phyloP scores from a whole-genome alignment of 1,284 basidiomycete species.

The Coniferiporia sulphurascens region DNA sequence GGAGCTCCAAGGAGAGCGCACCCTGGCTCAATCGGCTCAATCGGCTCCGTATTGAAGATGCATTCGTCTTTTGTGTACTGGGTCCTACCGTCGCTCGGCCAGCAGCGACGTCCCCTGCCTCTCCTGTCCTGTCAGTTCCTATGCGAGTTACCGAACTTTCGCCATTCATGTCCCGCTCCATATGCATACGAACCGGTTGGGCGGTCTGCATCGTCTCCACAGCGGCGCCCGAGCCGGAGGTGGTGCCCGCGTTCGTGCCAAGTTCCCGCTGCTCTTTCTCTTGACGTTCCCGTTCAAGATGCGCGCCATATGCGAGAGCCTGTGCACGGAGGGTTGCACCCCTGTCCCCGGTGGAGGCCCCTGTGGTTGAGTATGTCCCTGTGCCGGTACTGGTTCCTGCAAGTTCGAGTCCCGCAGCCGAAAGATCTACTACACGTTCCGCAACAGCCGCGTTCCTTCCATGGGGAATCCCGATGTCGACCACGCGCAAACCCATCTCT shows the following conservation, averaged over 20 bases:
- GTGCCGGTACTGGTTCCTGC: background rate
- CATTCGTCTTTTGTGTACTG: background rate
- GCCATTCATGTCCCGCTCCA: slow-evolving; percentile 13
- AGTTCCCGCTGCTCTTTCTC: background rate
- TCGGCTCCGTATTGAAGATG: background rate
- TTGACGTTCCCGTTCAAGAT: background rate
- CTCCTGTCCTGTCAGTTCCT: background rate
- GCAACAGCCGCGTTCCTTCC: background rate
- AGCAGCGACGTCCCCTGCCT: background rate
- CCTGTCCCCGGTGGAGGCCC: background rate
- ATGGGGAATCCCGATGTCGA: background rate
- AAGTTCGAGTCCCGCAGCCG: background rate
- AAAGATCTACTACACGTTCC: background rate
- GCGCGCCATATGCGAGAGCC: slow-evolving; percentile 6
- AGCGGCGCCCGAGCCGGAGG: background rate
- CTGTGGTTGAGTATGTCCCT: slow-evolving; percentile 1
- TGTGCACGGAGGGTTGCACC: slow-evolving; percentile 6
- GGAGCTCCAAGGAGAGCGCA: slow-evolving; percentile 14
- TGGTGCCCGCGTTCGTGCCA: background rate
- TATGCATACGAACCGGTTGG: slow-evolving; percentile 2
- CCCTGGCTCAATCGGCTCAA: slow-evolving; percentile 6
- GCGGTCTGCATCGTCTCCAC: background rate
- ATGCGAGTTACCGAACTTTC: slow-evolving; percentile 1
- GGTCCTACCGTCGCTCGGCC: background rate
- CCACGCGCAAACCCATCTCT: slow-evolving; percentile 14